Evolutionary conservation across 1,139 yeast genomes (phyloP), one percentile per base, ranked within the genome.

Genomic region (Taphrina wiesneri): DNA sequence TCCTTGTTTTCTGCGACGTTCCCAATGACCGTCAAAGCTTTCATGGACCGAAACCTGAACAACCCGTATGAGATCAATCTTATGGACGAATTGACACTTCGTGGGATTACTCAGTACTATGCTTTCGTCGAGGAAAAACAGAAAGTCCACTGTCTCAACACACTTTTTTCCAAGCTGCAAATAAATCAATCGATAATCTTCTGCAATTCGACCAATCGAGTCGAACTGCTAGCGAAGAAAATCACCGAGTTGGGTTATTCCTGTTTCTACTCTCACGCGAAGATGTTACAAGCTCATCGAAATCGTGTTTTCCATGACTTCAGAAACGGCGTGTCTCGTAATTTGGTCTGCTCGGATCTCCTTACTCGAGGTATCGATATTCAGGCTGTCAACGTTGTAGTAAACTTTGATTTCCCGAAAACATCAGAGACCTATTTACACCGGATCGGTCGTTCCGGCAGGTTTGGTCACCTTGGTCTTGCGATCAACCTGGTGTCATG

Each of bases 371-470:
- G 99, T 85, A 93, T 93, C 73, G 99, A 93, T 82, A 93, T 93
- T 73, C 99, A 95, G 78, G 98, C 98, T 13, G 99, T 93, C 71
- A 95, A 95, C 75, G 99, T 93, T 60, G 99, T 93, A 67, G 90
- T 93, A 74, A 93, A 93, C 79, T 95, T 93, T 77, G 99, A 93
- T 78, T 93, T 93, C 86, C 99, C 99, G 69, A 93, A 93, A 78
- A 91, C 90, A 68, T 97, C 98, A 11, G 99, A 93, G 78, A 93
- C 98, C 52, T 93, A 93, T 77, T 84, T 93, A 73, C 99, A 93
- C 79, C 89, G 99, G 83, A 95, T 93, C 74, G 98, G 99, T 82
- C 92, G 99, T 82, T 91, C 97, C 2, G 99, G 99, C 73, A 88
- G 99, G 82, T 93, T 91, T 76, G 99, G 99, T 72, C 99, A 95